Base-by-base conservation (phyloP, 2,329 filamentous ascomycete species). In the Colletotrichum shisoi region DNA sequence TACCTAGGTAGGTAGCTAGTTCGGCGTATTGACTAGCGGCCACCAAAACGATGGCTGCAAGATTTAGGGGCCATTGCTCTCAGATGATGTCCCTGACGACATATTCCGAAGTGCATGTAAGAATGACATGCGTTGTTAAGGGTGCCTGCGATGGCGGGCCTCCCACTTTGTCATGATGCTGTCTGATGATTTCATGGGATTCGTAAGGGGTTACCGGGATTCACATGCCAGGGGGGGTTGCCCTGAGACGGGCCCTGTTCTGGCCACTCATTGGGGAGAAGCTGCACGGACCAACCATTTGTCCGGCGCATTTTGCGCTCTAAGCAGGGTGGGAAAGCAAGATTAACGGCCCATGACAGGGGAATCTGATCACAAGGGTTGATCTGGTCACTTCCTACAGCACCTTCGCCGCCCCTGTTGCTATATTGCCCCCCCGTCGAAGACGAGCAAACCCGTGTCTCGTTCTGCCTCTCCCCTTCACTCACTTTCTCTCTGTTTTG, bases 151-250 rank as follows among this genome's bases (percentile, higher is more conserved):
- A 37, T 4, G 48, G 27, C 13, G 17, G 27, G 19, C 49, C 19
- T 34, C 13, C 40, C 40, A 49, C 57, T 46, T 62, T 58, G 64
- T 58, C 60, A 54, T 67, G 60, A 67, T 63, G 64, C 53, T 53
- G 60, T 67, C 60, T 49, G 64, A 63, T 67, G 60, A 58, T 48
- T 54, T 27, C 31, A 34, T 21, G 45, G 45, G 63, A 31, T 45
- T 40, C 39, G 45, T 49, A 44, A 49, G 62, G 53, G 27, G 53
- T 37, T 54, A 40, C 56, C 27, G 2, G 64, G 54, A 60, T 60
- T 65, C 62, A 60, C 65, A 68, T 65, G 65, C 65, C 65, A 68
- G 56, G 65, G 65, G 56, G 65, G 65, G 61, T 60, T 60, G 65
- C 62, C 64, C 65, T 63, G 62, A 67, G 44, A 60, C 65, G 27